Evolutionary conservation across 495 filamentous ascomycete genomes (phyloP).

Genomic region (Hyaloscypha finlandica): DNA sequence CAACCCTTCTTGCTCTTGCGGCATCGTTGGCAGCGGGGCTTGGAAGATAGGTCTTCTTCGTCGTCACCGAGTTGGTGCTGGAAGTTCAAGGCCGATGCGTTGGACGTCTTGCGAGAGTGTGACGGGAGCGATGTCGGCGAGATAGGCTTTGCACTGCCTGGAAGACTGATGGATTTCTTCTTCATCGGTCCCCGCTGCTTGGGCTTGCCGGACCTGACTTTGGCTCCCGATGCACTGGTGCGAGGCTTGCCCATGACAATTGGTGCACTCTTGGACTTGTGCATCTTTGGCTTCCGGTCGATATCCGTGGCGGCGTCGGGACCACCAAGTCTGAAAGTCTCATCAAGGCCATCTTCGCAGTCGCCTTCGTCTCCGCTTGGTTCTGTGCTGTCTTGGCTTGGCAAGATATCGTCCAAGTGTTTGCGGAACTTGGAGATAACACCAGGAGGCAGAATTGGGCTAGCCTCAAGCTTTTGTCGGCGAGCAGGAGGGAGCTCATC

Average conservation of each 20-base stretch:
- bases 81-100: conserved; percentile 66
- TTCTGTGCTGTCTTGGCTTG: conserved; percentile 68
- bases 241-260: conserved; percentile 29
- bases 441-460: conserved; percentile 53
- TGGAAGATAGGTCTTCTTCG: conserved; percentile 86
- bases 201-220: conserved; percentile 53
- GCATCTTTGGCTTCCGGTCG: conserved; percentile 42
- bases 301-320: conserved; percentile 32
- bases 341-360: conserved; percentile 50
- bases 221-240: conserved; percentile 35
- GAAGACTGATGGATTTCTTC: conserved; percentile 51
- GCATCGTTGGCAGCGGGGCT: conserved; percentile 96
- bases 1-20: conserved; percentile 99
- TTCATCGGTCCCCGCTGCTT: conserved; percentile 48
- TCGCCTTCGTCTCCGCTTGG: conserved; percentile 73
- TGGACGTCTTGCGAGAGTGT: conserved; percentile 76
- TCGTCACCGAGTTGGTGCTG: conserved; percentile 75
- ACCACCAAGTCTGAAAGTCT: conserved; percentile 27
- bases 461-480: conserved; percentile 61
- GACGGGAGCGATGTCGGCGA: conserved; percentile 68
- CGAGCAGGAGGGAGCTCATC: conserved; percentile 64
- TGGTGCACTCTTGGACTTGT: conserved; percentile 28
- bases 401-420: conserved; percentile 63
- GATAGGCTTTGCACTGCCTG: conserved; percentile 55
- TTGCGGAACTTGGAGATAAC: conserved; percentile 52